Base-by-base conservation (phyloP, 257 asterid species). In the Solanum stenotomum region DNA sequence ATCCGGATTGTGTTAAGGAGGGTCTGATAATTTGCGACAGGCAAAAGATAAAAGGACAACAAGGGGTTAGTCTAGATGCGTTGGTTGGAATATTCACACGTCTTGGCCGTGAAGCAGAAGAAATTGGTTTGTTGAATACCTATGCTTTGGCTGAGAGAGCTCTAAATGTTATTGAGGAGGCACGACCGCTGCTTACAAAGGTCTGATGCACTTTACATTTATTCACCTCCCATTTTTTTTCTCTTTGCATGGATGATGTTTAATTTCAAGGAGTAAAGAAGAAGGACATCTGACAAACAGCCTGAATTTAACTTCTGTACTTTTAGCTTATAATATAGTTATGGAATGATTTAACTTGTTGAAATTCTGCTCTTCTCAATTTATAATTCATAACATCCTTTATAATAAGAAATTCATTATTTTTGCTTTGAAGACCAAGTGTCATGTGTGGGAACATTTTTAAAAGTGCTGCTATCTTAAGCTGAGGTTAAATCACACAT, bases 11-110 rank as follows among this genome's bases (percentile, higher is more conserved):
- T 90, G 91, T 88, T 83, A 92, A 93, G 81, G 99, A 97, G 91
- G 99, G 99, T 78, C 88, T 96, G 67, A 97, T 97, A 85, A 91
- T 97, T 49, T 97, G 99, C 49, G 99, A 97, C 90, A 92, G 98
- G 56, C 95, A 96, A 93, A 97, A 91, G 92, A 91, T 97, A 34
- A 94, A 91, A 94, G 99, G 98, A 85, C 52, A 85, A 37, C 99
- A 95, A 91, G 99, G 99, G 61, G 99, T 97, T 90, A 97, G 99
- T 92, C 91, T 97, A 92, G 99, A 97, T 90, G 98, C 93, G 71
- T 92, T 97, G 91, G 99, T 97, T 89, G 99, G 99, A 63, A 96
- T 97, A 88, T 97, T 94, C 89, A 97, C 99, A 40, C 98, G 99
- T 89, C 92, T 97, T 89, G 99, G 99, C 5, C 98, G 98, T 56